phyloP scores from a whole-genome alignment of 2,329 filamentous ascomycete species.

The Cytospora leucostoma region DNA sequence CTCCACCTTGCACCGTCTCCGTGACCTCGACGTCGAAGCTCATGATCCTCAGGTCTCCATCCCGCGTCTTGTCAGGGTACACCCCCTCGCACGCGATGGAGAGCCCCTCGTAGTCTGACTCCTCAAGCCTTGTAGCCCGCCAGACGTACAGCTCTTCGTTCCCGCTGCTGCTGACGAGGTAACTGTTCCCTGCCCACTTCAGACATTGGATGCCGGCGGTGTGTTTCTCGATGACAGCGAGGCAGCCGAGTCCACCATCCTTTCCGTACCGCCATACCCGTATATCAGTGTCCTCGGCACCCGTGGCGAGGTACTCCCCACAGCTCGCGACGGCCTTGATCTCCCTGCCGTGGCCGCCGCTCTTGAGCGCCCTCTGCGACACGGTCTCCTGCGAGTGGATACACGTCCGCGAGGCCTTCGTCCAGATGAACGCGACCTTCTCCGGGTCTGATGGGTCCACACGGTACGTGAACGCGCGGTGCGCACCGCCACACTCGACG shows the following conservation, averaged over 20 bases:
- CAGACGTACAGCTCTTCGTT: conserved; percentile 90
- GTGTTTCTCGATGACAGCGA: conserved; percentile 73
- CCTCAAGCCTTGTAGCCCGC: conserved; percentile 60
- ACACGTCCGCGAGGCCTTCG: conserved; percentile 51
- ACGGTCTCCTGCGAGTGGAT: conserved; percentile 46
- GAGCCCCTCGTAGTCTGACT: conserved; percentile 48
- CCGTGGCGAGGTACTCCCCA: conserved; percentile 59
- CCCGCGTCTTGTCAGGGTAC: conserved; percentile 51
- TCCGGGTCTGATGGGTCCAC: conserved; percentile 29
- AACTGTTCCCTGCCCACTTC: conserved; percentile 69
- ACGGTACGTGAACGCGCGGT: conserved; percentile 70
- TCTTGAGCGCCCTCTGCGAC: conserved; percentile 54
- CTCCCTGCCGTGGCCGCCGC: conserved; percentile 83
- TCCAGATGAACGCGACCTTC: conserved; percentile 63
- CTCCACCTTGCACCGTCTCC: conserved; percentile 28
- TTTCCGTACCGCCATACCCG: conserved; percentile 64
- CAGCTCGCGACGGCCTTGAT: conserved; percentile 57
- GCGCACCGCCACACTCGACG: conserved; percentile 81
- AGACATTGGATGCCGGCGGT: conserved; percentile 81
- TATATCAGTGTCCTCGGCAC: conserved; percentile 71
- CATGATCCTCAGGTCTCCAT: conserved; percentile 75
- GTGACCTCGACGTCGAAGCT: conserved; percentile 64
- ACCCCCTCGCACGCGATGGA: conserved; percentile 59
- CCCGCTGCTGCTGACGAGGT: conserved; percentile 83
- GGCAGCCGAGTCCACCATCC: conserved; percentile 43